Conservation (phyloP, 108 stramenopile genomes). For the Mayamaea pseudoterrestris region DNA sequence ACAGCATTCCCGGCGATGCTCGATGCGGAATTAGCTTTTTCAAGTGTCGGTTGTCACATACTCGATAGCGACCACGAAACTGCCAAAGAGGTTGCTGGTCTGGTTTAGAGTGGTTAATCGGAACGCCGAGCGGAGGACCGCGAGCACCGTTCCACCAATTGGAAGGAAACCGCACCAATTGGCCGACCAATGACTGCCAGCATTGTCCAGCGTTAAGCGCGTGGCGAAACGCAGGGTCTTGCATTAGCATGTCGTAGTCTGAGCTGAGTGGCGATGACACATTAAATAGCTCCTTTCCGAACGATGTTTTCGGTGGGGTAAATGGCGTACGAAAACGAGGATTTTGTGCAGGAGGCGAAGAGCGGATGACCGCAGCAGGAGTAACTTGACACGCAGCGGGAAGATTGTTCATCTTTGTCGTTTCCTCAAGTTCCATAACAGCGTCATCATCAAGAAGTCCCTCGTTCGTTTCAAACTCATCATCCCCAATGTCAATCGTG, state of each 20-base stretch:
- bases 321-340: too few relatives aligned
- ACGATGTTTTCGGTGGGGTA: too few relatives aligned
- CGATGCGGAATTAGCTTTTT: constrained; percentile 36
- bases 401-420: too few relatives aligned
- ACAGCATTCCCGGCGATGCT: constrained; percentile 44
- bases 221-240: constrained; percentile 34
- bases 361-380: too few relatives aligned
- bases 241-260: neutral
- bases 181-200: constrained; percentile 68
- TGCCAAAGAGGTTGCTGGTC: constrained; percentile 25
- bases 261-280: too few relatives aligned
- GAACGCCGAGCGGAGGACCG: constrained; percentile 1
- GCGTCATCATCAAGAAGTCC: too few relatives aligned
- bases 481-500: too few relatives aligned
- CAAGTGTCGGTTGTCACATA: constrained; percentile 34
- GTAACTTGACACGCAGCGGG: too few relatives aligned
- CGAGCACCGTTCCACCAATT: constrained; percentile 50
- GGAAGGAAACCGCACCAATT: constrained; percentile 62
- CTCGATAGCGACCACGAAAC: constrained; percentile 53
- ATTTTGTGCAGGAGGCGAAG: too few relatives aligned
- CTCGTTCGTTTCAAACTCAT: too few relatives aligned
- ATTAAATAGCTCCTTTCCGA: too few relatives aligned
- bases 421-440: too few relatives aligned
- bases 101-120: neutral
- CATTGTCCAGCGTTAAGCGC: constrained; percentile 49